Base-by-base conservation (phyloP, 2,329 filamentous ascomycete species). In the Tolypocladium guangdongense region DNA sequence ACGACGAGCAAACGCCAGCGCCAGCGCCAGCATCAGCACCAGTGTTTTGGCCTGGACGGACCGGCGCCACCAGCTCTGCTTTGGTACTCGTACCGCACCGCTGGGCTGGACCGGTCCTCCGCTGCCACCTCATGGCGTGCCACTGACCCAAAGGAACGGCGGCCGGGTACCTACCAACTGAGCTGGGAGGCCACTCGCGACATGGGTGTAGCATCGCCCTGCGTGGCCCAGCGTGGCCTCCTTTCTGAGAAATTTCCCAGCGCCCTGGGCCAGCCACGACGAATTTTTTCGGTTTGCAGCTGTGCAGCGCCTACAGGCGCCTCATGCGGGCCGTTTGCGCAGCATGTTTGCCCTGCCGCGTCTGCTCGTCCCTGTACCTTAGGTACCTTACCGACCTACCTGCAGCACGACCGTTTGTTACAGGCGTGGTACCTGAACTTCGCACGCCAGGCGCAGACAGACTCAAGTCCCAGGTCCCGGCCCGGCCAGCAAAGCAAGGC, bases 181-280 rank as follows among this genome's bases (percentile, higher is more conserved):
- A 6, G 39, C n/a, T n/a, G 14, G 18, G 43, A 18, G n/a, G 43
- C 49, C 36, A 50, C 22, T 39, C 27, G 49, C 49, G 49, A 39
- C 49, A 50, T n/a, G 49, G 49, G 49, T 38, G 49, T 30, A 20
- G 35, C 49, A 38, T 50, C 35, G 49, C 49, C 18, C 30, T 18
- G 43, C 43, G 32, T 12, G 41, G 43, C 43, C 27, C 10, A 32
- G 48, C 35, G 39, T 50, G 20, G 20, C 51, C 30, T 53, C 33
- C 49, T 52, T 51, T 49, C 22, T 48, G 35, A 49, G 49, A 46
- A 58, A 55, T 55, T 52, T 55, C 52, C 55, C 53, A 48, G 50
- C 46, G 50, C 33, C 36, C 52, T 52, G 55, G 55, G 46, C 52
- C 52, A n/a, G 50, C 38, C 36, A 52, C 39, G 49, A 38, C 45